A percentile compares a stretch with the other conserved stretches of the same genome.
Evolutionary conservation across 1,139 yeast genomes (phyloP).

Genomic region (Saccharomycopsis hybrid): DNA sequence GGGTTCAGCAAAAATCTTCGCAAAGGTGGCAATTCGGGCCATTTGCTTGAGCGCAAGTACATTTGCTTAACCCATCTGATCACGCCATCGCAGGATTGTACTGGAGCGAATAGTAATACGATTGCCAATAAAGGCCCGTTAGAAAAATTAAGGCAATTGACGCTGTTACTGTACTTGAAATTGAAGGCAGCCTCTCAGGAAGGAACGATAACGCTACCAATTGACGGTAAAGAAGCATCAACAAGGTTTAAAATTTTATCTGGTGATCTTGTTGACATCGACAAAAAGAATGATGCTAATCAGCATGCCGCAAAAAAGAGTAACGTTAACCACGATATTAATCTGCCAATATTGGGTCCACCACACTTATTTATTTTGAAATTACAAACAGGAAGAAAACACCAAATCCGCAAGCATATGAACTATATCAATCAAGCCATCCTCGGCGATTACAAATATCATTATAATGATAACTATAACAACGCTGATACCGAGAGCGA

Average conservation of each 20-base stretch:
- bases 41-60: constrained; percentile 25
- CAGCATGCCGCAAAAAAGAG: neutral
- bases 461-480: neutral
- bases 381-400: constrained; percentile 39
- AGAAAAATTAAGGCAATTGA: neutral
- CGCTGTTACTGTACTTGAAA: too few relatives aligned
- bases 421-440: constrained; percentile 13
- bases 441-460: constrained; percentile 21
- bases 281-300: neutral
- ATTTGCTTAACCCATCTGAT: constrained; percentile 6
- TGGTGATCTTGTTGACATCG: neutral
- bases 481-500: neutral
- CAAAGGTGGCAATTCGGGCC: constrained; percentile 31
- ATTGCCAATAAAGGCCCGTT: neutral
- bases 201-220: constrained; percentile 5
- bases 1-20: constrained; percentile 29
- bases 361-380: constrained; percentile 28
- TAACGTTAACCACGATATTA: neutral
- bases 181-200: constrained; percentile 16
- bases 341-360: too few relatives aligned
- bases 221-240: constrained; percentile 19
- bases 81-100: neutral
- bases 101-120: neutral
- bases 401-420: constrained; percentile 37
- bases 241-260: constrained; percentile 22